Percentiles rank a stretch among this genome's conserved stretches.
These are phyloP conservation scores for Smallanthus sonchifolius DNA, from an alignment of 129 eudicot species.

Conservation along the genomic window DNA sequence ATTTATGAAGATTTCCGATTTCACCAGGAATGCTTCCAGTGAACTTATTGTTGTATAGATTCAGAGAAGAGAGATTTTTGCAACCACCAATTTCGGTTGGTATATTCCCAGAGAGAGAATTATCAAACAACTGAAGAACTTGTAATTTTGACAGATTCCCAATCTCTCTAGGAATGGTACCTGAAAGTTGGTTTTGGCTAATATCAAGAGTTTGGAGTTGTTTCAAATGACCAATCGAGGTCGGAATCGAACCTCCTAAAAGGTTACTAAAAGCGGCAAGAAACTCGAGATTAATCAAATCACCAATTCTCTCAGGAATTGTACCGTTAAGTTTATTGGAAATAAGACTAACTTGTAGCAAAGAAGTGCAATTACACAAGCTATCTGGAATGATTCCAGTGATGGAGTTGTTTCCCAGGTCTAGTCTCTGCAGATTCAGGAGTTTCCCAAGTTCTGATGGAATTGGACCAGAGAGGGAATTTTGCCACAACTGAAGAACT, in stretches of 20 bases:
- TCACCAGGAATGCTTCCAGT: constrained; percentile 63
- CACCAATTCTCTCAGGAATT: constrained; percentile 58
- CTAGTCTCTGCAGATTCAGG: constrained; percentile 32
- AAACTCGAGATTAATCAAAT: constrained; percentile 43
- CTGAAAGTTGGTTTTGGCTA: constrained; percentile 27
- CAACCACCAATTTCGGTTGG: constrained; percentile 59
- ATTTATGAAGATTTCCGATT: constrained; percentile 48
- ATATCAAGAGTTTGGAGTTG: not conserved
- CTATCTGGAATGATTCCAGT: constrained; percentile 57
- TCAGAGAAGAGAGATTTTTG: constrained; percentile 38
- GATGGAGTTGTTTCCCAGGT: constrained; percentile 53
- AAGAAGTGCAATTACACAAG: constrained; percentile 48
- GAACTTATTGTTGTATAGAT: constrained; percentile 48
- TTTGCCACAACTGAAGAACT: constrained; percentile 10
- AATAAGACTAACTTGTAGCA: constrained; percentile 35
- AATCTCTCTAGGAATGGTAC: constrained; percentile 50
- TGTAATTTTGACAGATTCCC: constrained; percentile 57
- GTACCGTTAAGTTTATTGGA: constrained; percentile 58
- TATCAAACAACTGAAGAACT: constrained; percentile 40
- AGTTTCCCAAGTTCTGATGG: constrained; percentile 63
- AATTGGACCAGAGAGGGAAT: constrained; percentile 57
- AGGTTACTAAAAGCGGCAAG: constrained; percentile 44
- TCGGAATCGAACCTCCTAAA: constrained; percentile 39
- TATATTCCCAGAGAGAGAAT: constrained; percentile 54
- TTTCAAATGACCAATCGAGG: not conserved